Base-by-base conservation (phyloP, 768 basidiomycete species). In the Mycena chlorophos region DNA sequence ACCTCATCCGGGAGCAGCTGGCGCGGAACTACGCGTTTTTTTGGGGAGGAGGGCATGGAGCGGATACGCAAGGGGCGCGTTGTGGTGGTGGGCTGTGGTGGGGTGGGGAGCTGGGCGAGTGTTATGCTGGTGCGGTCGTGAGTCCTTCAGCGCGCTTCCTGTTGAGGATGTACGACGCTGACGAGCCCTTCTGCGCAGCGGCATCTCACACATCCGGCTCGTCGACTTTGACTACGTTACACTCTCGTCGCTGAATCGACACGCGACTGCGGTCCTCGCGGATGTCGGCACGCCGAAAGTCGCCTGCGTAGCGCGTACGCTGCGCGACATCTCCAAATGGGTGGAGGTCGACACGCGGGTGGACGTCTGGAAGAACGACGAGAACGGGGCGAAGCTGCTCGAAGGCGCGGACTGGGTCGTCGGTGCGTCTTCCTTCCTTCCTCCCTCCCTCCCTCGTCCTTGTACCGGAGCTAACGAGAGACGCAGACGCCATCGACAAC, bases 271-370 rank as follows among this genome's bases (percentile, higher is more conserved):
- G 8, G 79, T 80, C 2, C 79, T 91, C n/a, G 75, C 85, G 2
- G 94, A 98, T 65, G 97, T 99, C 38, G 96, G 94, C 20, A 94
- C 86, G 12, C 88, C 96, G 1, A 98, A 99, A 71, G 96, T 98
- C 6, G 75, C 75, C 63, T 84, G 87, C 71, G 74, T 97, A 62
- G 84, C 88, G 66, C 79, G 80, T 46, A 75, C 81, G 2, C 77
- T 91, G 58, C 84, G 81, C 54, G 73, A 85, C 43, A 84, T 98
- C 42, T 83, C 92, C 10, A 82, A 85, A n/a, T 94, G 91, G 85
- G 87, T 91, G 1, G 76, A 92, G 60, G 86, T 98, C 26, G 97
- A 99, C 51, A 75, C 87, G 4, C 79, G 88, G 13, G 76, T 92
- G 5, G 92, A 93, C 19, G 71, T 99, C 0, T 98, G 95, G 92